Percentiles rank a stretch among this genome's conserved stretches.
phyloP scores from a whole-genome alignment of 2,329 filamentous ascomycete species.

The Pezicula carpinea region DNA sequence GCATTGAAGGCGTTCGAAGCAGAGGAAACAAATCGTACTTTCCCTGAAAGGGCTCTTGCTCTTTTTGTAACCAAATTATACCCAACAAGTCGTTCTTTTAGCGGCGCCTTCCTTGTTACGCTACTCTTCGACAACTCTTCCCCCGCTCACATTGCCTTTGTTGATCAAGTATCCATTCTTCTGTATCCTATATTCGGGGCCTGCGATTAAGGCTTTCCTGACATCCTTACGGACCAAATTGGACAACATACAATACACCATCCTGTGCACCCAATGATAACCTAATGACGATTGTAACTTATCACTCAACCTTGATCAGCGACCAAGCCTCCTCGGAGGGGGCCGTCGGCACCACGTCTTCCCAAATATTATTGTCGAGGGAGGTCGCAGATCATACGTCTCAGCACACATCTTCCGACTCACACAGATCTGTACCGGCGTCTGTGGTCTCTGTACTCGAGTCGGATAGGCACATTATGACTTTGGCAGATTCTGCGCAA shows the following conservation, averaged over 20 bases:
- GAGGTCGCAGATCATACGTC: conserved; percentile 35
- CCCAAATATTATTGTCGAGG: conserved; percentile 40
- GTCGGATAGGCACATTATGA: conserved; percentile 23
- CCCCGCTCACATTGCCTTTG: no score
- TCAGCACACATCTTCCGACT: conserved; percentile 11
- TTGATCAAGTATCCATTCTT: no score
- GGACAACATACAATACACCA: no score
- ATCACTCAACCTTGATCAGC: conserved; percentile 18
- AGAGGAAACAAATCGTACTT: conserved; percentile 6
- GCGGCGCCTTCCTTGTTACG: not conserved
- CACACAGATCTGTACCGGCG: conserved; percentile 2
- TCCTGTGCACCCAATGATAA: not conserved
- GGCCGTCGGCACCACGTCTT: conserved; percentile 36
- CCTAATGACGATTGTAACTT: conserved; percentile 18
- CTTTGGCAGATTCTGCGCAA: conserved; percentile 17
- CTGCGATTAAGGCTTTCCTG: no score
- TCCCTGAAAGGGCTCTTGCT: conserved; percentile 4
- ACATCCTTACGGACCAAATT: no score
- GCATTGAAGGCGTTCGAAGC: conserved; percentile 10
- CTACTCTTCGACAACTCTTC: no score
- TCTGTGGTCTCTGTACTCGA: conserved; percentile 24
- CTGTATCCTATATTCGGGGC: not conserved
- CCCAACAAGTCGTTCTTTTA: conserved; percentile 12
- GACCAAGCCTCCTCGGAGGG: conserved; percentile 15
- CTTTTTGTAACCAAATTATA: conserved; percentile 11